Conservation (phyloP, 2,329 filamentous ascomycete genomes). For the Verticillium longisporum region DNA sequence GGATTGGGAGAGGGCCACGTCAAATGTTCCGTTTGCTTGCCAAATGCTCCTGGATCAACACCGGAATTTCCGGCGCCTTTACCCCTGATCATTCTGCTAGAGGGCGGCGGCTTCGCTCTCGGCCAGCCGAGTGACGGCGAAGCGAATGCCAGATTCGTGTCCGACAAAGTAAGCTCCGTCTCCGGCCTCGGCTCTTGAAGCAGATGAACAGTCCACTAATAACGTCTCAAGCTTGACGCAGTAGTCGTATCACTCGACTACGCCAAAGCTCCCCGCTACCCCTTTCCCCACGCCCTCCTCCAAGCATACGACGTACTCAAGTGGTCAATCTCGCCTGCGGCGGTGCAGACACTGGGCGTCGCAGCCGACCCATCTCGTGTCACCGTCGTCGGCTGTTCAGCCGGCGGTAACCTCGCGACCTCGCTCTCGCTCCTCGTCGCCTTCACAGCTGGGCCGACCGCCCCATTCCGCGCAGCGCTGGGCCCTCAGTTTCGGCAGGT, state of each 20-base stretch:
- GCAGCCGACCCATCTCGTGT: neutral
- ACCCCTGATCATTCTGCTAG: neutral
- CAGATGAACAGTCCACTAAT: neutral
- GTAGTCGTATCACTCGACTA: neutral
- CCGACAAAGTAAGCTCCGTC: neutral
- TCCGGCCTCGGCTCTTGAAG: no score
- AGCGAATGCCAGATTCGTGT: neutral
- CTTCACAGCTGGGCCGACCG: neutral
- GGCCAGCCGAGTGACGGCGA: neutral
- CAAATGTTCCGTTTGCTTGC: neutral
- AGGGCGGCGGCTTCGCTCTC: neutral
- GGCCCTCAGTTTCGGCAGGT: neutral
- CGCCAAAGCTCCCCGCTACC: neutral
- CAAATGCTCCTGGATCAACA: neutral
- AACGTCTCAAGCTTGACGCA: neutral
- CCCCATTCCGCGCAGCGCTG: neutral
- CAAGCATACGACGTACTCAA: neutral
- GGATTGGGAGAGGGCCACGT: neutral
- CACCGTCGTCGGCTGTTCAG: neutral
- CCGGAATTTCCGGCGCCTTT: neutral
- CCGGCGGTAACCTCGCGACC: neutral
- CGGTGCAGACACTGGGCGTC: neutral
- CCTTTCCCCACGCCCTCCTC: neutral
- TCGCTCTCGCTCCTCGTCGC: neutral
- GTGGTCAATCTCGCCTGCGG: neutral